Base-by-base conservation (phyloP, 2,329 filamentous ascomycete species). In the Alternaria rosae region DNA sequence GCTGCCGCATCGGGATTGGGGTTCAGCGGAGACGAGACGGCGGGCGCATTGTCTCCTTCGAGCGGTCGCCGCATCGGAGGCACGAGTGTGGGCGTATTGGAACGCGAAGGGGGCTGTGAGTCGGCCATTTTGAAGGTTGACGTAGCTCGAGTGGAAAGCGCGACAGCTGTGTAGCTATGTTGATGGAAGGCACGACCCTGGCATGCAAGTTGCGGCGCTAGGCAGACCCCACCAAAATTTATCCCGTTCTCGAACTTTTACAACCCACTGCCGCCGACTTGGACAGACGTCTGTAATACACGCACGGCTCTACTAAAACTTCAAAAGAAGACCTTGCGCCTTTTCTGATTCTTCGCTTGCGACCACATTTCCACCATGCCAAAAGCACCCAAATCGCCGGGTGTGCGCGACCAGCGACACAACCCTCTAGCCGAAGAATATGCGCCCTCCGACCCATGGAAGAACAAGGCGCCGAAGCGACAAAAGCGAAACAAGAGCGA, bases 371-470 rank as follows among this genome's bases (percentile, higher is more conserved):
- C 23, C 61, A 59, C 26, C 43, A 97, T 97, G 94, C 93, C 93
- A 38, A 97, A 97, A 84, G 89, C 90, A 59, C 84, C 87, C 17
- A 85, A 81, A 65, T 80, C 84, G 68, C 82, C 80, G 69, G 85
- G 84, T 60, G 82, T 78, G 69, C 88, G 85, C 76, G 84, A 85
- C 70, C 88, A 90, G 74, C 89, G 92, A 68, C 94, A 97, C 82
- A 96, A 96, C 71, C 94, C 94, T 42, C 90, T 99, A 62, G 91
- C 94, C 72, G 92, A 97, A 76, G 95, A 98, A 85, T 98, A 76
- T 81, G 90, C 70, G 85, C 92, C 69, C 86, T 89, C 60, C 85
- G 90, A 63, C 83, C 89, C 68, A 79, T 94, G 74, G 88, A 94
- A 82, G 89, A 89, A 77, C 89, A 94, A 85, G 72, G 69, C 78